Evolutionary conservation across 768 basidiomycete genomes (phyloP).

Genomic region (Erythrobasidium yunnanense): DNA sequence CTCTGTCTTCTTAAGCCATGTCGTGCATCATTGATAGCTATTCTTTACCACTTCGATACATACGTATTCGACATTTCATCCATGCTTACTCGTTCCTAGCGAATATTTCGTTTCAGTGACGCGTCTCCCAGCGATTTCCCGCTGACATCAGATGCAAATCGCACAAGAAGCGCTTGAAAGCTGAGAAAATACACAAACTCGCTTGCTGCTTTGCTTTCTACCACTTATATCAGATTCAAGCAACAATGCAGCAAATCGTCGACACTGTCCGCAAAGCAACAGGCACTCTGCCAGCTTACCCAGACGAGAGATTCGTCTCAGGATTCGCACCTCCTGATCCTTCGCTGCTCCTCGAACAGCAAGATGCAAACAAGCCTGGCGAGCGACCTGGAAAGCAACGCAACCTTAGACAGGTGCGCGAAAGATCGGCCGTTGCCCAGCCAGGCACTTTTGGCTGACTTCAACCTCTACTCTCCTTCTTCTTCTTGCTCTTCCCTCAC

Average conservation of each 20-base stretch:
- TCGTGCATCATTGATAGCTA: too few relatives aligned
- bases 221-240: not conserved
- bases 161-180: too few relatives aligned
- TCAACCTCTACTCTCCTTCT: not conserved
- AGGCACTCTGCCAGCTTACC: not conserved
- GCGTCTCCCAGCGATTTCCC: too few relatives aligned
- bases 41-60: too few relatives aligned
- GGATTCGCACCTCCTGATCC: slow-evolving; percentile 22
- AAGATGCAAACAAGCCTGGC: slow-evolving; percentile 24
- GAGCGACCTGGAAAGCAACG: slow-evolving; percentile 23
- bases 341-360: slow-evolving; percentile 9
- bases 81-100: too few relatives aligned
- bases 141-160: too few relatives aligned
- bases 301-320: not conserved
- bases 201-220: not conserved
- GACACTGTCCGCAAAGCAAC: slow-evolving; percentile 6
- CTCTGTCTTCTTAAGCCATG: too few relatives aligned
- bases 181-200: not conserved
- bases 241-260: slow-evolving; percentile 7
- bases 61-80: too few relatives aligned
- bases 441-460: not conserved
- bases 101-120: too few relatives aligned
- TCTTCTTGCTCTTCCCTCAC: not conserved
- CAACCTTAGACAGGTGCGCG: slow-evolving; percentile 1
- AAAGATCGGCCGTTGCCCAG: too few relatives aligned